Evolutionary conservation across 1,284 basidiomycete genomes (phyloP).

Genomic region (Ganoderma leucocontextum): DNA sequence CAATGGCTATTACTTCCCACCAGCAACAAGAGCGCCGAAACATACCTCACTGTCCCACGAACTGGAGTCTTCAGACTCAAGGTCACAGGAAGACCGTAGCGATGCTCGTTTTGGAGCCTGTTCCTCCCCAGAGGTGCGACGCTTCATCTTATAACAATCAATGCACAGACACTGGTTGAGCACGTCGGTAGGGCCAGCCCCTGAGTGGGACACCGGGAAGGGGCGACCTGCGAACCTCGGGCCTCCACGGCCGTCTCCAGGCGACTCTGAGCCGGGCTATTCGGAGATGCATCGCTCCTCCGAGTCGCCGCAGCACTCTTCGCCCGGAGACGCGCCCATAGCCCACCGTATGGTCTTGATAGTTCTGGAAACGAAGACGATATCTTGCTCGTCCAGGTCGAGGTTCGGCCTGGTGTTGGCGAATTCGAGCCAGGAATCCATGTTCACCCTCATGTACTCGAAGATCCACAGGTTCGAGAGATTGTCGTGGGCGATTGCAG

Average conservation of each 20-base stretch:
- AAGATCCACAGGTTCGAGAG: background rate
- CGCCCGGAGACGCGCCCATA: no score
- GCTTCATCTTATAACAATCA: slow-evolving; percentile 17
- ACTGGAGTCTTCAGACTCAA: no score
- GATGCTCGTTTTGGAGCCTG: no score
- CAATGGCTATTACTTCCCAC: no score
- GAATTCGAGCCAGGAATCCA: slow-evolving; percentile 17
- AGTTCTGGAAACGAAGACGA: slow-evolving; percentile 28
- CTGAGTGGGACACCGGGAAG: no score
- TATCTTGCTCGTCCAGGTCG: slow-evolving; percentile 20
- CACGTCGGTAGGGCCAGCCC: background rate
- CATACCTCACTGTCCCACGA: no score
- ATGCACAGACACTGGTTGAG: slow-evolving; percentile 14
- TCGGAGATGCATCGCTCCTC: no score
- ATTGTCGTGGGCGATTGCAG: no score
- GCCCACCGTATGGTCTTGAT: no score
- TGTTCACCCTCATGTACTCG: slow-evolving; percentile 13
- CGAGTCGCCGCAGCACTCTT: no score
- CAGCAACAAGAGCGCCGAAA: no score
- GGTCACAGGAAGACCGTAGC: no score
- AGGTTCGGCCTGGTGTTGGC: background rate
- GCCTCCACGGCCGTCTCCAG: background rate
- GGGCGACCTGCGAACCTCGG: background rate
- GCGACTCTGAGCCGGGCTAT: background rate
- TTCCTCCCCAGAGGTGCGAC: slow-evolving; percentile 9